Evolutionary conservation across 2,329 filamentous ascomycete species (phyloP).

Genomic region (Aureobasidium vineae): DNA sequence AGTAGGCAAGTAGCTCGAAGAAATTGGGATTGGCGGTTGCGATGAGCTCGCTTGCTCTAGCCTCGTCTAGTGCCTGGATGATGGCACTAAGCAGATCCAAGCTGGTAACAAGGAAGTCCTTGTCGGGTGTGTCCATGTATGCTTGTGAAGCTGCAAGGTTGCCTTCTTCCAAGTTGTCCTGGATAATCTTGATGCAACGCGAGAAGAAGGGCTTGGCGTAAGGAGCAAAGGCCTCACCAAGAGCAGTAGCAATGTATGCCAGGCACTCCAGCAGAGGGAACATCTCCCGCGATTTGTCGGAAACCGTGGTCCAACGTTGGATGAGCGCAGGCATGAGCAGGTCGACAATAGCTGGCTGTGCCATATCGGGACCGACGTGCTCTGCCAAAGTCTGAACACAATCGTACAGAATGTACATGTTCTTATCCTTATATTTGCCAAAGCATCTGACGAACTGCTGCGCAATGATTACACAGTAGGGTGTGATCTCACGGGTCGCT

Average conservation of each 20-base stretch:
- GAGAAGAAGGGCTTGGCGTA: slow-evolving; percentile 85
- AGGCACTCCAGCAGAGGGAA: slow-evolving; percentile 96
- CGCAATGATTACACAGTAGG: slow-evolving; percentile 86
- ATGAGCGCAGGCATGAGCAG: slow-evolving; percentile 92
- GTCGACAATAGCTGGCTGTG: slow-evolving; percentile 75
- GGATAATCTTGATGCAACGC: slow-evolving; percentile 87
- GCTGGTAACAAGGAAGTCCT: slow-evolving; percentile 95
- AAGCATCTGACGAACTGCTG: slow-evolving; percentile 93
- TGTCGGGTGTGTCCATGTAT: slow-evolving; percentile 75
- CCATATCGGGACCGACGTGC: slow-evolving; percentile 77
- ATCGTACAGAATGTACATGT: slow-evolving; percentile 99
- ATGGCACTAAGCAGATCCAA: slow-evolving; percentile 90
- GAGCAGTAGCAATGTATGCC: slow-evolving; percentile 86
- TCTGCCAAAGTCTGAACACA: slow-evolving; percentile 97
- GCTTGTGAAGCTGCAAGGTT: slow-evolving; percentile 64
- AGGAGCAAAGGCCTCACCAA: slow-evolving; percentile 76
- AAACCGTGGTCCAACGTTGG: slow-evolving; percentile 78
- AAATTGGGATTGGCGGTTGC: slow-evolving; percentile 73
- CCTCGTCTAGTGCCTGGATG: slow-evolving; percentile 77
- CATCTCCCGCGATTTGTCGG: slow-evolving; percentile 86
- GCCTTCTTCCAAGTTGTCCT: slow-evolving; percentile 81
- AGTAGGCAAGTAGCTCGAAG: slow-evolving; percentile 86
- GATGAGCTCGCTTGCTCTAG: slow-evolving; percentile 74
- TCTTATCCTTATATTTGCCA: slow-evolving; percentile 92
- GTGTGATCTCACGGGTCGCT: slow-evolving; percentile 73